phyloP scores from a whole-genome alignment of 2,329 filamentous ascomycete species.

The Scedosporium minutisporum region DNA sequence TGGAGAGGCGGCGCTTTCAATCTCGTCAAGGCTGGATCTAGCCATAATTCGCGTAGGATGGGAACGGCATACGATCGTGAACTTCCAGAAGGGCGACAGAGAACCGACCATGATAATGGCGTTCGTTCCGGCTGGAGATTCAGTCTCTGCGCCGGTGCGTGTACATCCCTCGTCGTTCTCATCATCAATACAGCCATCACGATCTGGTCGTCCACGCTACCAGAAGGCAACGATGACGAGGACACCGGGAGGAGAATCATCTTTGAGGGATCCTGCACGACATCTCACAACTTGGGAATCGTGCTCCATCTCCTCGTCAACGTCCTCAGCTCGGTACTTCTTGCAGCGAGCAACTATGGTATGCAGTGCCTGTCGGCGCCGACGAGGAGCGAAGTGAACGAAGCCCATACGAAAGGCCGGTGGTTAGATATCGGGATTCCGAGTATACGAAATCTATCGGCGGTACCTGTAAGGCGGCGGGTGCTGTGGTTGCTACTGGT shows the following conservation, averaged over 20 bases:
- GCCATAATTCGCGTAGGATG: too few relatives aligned
- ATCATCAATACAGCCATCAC: background rate
- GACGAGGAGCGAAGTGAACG: constrained; percentile 20
- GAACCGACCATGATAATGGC: too few relatives aligned
- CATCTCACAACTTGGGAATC: background rate
- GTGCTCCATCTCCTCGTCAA: background rate
- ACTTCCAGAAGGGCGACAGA: too few relatives aligned
- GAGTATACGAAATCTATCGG: constrained; percentile 10
- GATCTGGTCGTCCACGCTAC: background rate
- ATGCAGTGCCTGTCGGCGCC: constrained; percentile 24
- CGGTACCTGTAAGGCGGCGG: background rate
- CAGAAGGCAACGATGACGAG: background rate
- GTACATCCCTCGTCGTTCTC: background rate
- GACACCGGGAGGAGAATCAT: background rate
- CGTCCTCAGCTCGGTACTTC: background rate
- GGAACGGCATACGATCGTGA: too few relatives aligned
- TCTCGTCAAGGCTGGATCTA: too few relatives aligned
- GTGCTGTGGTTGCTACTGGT: background rate
- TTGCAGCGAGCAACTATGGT: constrained; percentile 20
- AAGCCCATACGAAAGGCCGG: constrained; percentile 5
- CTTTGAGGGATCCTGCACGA: background rate
- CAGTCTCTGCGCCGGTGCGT: background rate
- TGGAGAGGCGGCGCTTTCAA: too few relatives aligned
- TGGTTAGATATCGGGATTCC: constrained; percentile 15
- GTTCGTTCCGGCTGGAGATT: background rate